phyloP scores from a whole-genome alignment of 2,329 filamentous ascomycete species.

The Xylariaceae sp. region DNA sequence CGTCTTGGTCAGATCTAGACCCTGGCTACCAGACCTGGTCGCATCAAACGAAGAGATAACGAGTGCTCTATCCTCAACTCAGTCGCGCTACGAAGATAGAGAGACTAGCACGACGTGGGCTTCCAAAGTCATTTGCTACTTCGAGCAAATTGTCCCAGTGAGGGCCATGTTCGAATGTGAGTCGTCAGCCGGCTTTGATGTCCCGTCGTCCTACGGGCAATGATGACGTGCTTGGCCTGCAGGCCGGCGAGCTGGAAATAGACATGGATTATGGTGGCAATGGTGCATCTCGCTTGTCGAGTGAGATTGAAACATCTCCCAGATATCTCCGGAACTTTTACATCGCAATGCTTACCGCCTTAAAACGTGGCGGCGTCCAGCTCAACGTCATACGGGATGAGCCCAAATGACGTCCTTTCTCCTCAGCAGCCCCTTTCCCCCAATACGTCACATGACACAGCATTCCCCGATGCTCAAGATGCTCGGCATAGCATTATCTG shows the following conservation, averaged over 20 bases:
- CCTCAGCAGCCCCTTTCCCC: background rate
- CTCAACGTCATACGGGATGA: background rate
- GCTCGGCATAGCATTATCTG: background rate
- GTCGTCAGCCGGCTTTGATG: background rate
- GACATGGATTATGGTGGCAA: background rate
- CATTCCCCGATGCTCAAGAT: background rate
- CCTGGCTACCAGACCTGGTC: background rate
- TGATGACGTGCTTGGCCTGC: background rate
- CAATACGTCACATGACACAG: background rate
- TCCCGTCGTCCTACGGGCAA: background rate
- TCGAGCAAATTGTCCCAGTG: background rate
- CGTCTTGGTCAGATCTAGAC: background rate
- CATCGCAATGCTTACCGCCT: background rate
- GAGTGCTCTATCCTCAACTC: background rate
- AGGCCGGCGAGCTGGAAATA: background rate
- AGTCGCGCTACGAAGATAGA: slow-evolving; percentile 21
- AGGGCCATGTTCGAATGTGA: background rate
- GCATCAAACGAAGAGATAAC: background rate
- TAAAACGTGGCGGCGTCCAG: background rate
- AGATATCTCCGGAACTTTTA: background rate
- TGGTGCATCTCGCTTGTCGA: background rate
- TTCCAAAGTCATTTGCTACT: background rate
- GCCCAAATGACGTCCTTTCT: background rate
- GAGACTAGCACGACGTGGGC: background rate
- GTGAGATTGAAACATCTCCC: background rate